Percentiles rank a stretch among this genome's conserved stretches.
Conservation (phyloP, 331 rosid species). For the Dryas integrifolia region DNA sequence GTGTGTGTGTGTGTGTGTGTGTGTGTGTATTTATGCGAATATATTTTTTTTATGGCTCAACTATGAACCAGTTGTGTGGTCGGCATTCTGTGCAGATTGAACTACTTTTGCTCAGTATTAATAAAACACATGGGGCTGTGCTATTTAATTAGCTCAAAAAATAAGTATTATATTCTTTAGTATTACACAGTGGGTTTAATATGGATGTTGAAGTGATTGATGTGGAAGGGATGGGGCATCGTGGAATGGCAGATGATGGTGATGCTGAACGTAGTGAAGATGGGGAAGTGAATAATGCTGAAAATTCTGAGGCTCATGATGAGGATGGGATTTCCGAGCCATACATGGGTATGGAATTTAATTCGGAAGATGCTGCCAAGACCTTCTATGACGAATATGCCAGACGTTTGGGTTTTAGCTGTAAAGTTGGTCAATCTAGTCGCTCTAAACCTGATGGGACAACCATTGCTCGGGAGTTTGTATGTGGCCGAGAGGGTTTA, state of each 20-base stretch:
- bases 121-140: constrained; percentile 25
- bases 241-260: constrained; percentile 48
- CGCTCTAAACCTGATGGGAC: constrained; percentile 52
- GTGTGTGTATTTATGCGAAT: not conserved
- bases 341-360: constrained; percentile 74
- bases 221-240: constrained; percentile 53
- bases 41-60: not conserved
- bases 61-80: constrained; percentile 5
- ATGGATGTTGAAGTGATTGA: constrained; percentile 76
- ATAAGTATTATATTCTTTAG: constrained; percentile 16
- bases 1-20: too few relatives aligned
- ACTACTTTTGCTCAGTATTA: constrained; percentile 21
- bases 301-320: constrained; percentile 40
- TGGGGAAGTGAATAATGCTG: constrained; percentile 44
- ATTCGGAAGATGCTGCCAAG: constrained; percentile 76
- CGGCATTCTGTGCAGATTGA: constrained; percentile 21
- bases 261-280: constrained; percentile 60
- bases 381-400: constrained; percentile 68
- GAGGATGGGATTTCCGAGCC: constrained; percentile 66
- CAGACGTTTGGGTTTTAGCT: constrained; percentile 58
- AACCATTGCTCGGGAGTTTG: constrained; percentile 52
- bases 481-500: constrained; percentile 68
- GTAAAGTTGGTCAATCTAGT: constrained; percentile 52
- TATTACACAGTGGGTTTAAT: constrained; percentile 27
- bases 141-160: constrained; percentile 19